Evolutionary conservation across 1,284 basidiomycete genomes (phyloP), one percentile per base, ranked within the genome.

Genomic region (Austroboletus niveus): DNA sequence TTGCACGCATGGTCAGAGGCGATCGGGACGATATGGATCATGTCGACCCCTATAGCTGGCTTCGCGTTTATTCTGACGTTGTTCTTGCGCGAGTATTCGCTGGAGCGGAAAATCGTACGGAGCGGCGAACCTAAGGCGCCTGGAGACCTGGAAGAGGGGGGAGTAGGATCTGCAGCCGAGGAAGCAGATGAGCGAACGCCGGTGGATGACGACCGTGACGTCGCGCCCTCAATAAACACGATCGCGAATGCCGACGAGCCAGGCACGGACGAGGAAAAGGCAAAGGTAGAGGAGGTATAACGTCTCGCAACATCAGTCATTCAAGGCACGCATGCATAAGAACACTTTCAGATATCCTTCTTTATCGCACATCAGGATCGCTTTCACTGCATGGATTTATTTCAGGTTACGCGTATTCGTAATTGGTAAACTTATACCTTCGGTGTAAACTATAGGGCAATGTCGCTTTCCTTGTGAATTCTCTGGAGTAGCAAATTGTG

Each of bases 11-110:
- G 87, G 69, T 77, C 87, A 4, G 69, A 79, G 45, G 79, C 88
- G 0, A 82, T 93, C 38, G 75, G 75, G 55, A 79, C 74, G 40
- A 84, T 93, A 49, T 94, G 91, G 89, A 65, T 89, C 51, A 79
- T 87, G 27, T 76, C 75, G 61, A 81, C 81, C 5, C 85, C 87
- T 0, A 63, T 88, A 14, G 40, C 78, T 15, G 85, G 81, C n/a
- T 72, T 74, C 30, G 76, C 77, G 20, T 73, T 88, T 56, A 55
- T 89, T 29, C 71, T 87, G 68, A 69, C 73, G 4, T 63, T 88
- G 5, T 82, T 86, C 62, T 51, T 89, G 32, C 75, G 80, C 40
- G 70, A 70, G 40, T 89, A 89, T 66, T 77, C 82, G n/a, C 73
- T 89, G 17, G 71, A 81, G 53, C 77, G 84, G n/a, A 75, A 72